These are phyloP conservation scores for Nigrospora oryzae DNA, from an alignment of 2,329 filamentous ascomycete species.

Conservation along the genomic window DNA sequence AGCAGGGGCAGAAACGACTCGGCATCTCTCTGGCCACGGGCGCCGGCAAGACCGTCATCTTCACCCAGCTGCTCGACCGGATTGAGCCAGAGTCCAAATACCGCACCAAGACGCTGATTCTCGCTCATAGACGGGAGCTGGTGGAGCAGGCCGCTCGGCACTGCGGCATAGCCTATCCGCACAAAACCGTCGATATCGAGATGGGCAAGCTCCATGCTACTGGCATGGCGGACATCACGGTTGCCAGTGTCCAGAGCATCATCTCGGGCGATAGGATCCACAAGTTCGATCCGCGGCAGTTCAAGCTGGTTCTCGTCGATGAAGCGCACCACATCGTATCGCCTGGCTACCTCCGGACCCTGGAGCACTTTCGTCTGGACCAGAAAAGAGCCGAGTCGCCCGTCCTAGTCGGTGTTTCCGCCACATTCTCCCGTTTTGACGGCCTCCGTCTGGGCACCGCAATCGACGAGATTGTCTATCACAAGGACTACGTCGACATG, in stretches of 20 bases:
- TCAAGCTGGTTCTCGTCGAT: constrained; percentile 89
- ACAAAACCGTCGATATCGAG: constrained; percentile 78
- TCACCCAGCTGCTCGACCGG: constrained; percentile 86
- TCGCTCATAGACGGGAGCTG: constrained; percentile 86
- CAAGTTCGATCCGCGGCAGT: constrained; percentile 72
- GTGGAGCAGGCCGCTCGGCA: constrained; percentile 90
- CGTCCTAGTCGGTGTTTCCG: constrained; percentile 81
- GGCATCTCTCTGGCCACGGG: constrained; percentile 84
- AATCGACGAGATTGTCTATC: constrained; percentile 94
- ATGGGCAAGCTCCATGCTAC: constrained; percentile 75
- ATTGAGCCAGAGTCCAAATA: constrained; percentile 46
- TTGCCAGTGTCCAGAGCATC: constrained; percentile 85
- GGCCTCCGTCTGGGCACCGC: constrained; percentile 73
- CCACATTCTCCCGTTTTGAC: constrained; percentile 70
- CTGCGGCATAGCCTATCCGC: constrained; percentile 71
- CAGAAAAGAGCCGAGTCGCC: constrained; percentile 43
- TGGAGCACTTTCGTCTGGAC: constrained; percentile 70
- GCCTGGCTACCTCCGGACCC: constrained; percentile 62
- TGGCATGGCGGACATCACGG: constrained; percentile 81
- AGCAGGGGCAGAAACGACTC: constrained; percentile 66
- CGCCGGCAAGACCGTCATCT: constrained; percentile 89
- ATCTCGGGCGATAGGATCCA: constrained; percentile 65
- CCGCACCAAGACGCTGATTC: constrained; percentile 74
- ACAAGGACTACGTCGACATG: constrained; percentile 64
- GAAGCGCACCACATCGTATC: constrained; percentile 97